phyloP scores from a whole-genome alignment of 2,329 filamentous ascomycete genomes.

The Apiospora rasikravindrae region DNA sequence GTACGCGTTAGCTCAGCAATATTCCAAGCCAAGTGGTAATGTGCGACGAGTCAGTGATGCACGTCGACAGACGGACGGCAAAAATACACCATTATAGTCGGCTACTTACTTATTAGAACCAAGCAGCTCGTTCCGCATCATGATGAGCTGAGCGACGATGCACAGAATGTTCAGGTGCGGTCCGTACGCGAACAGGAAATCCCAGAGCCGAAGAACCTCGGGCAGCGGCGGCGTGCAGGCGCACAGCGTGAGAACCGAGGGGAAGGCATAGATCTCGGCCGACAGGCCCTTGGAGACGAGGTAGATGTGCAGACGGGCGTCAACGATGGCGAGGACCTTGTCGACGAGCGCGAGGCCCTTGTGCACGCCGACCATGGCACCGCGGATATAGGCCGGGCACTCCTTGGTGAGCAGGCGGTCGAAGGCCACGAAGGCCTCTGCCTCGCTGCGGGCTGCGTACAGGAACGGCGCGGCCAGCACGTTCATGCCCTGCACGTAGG shows the following conservation, averaged over 20 bases:
- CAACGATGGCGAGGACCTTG: constrained; percentile 88
- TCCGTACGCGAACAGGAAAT: constrained; percentile 96
- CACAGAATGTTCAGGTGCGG: constrained; percentile 94
- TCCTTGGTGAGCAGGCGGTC: constrained; percentile 86
- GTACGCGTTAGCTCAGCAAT: background rate
- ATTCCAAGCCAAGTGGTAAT: background rate
- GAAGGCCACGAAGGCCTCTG: constrained; percentile 92
- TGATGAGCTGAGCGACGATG: constrained; percentile 91
- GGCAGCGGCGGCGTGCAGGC: constrained; percentile 95
- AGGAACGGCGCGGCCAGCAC: constrained; percentile 94
- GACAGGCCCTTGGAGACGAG: constrained; percentile 86
- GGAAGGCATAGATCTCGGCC: constrained; percentile 95
- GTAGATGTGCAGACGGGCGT: constrained; percentile 84
- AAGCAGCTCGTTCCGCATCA: constrained; percentile 84
- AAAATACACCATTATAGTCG: constrained; percentile 21
- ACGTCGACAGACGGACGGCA: no score
- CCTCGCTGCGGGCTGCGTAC: constrained; percentile 91
- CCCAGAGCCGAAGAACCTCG: constrained; percentile 92
- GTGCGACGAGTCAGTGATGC: background rate
- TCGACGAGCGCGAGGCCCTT: constrained; percentile 90
- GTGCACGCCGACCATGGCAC: constrained; percentile 97
- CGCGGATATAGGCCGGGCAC: constrained; percentile 90
- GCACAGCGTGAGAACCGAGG: constrained; percentile 90
- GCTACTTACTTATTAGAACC: constrained; percentile 76
- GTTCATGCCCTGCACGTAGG: constrained; percentile 99